phyloP scores from a whole-genome alignment of 2,329 filamentous ascomycete genomes.

The Fusarium succisae region DNA sequence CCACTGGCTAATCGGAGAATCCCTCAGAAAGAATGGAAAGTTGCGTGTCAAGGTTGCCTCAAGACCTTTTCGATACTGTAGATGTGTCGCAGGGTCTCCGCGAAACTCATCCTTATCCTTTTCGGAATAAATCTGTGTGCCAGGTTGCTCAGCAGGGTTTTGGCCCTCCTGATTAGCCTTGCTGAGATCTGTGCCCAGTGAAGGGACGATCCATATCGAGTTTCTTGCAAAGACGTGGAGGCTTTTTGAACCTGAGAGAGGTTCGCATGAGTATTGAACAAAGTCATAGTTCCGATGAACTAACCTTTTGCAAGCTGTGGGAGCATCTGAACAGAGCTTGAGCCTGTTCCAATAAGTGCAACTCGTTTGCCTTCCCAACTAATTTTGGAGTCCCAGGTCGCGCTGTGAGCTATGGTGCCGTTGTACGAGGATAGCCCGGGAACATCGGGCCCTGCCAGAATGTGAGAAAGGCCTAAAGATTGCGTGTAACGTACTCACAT shows the following conservation, averaged over 20 bases:
- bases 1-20: not conserved
- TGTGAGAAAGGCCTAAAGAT: fast-evolving
- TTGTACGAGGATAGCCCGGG: not conserved
- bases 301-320: not conserved
- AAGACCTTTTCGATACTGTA: not conserved
- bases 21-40: not conserved
- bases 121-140: not conserved
- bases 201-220: not conserved
- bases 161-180: not conserved
- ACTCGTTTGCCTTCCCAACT: not conserved
- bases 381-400: not conserved
- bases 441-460: not conserved
- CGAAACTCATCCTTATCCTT: not conserved
- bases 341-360: not conserved
- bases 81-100: not conserved
- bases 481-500: not conserved
- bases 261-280: fast-evolving
- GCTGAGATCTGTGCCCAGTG: not conserved
- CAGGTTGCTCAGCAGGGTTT: not conserved
- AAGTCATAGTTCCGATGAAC: not conserved
- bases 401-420: not conserved
- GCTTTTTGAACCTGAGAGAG: not conserved
- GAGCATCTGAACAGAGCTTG: not conserved
- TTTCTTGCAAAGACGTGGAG: not conserved
- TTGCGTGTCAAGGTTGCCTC: not conserved